Evolutionary conservation across 768 basidiomycete genomes (phyloP).

Genomic region (Suillus cothurnatus): DNA sequence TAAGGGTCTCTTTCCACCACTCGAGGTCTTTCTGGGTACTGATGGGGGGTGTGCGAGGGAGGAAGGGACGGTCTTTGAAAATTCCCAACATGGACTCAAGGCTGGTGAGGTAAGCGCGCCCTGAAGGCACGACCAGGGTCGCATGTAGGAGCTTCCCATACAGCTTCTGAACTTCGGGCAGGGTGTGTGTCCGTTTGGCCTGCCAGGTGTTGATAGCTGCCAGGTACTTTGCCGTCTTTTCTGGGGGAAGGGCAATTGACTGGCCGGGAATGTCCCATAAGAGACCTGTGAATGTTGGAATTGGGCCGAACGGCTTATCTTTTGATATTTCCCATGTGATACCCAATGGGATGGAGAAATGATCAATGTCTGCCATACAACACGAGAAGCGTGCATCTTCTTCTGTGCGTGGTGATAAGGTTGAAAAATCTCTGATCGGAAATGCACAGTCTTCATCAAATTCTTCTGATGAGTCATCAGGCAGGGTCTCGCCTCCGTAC

Average conservation of each 20-base stretch:
- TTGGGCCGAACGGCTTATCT: too few relatives aligned
- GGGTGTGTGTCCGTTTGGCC: too few relatives aligned
- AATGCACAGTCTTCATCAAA: conserved; percentile 35
- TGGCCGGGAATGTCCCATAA: too few relatives aligned
- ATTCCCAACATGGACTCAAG: conserved; percentile 27
- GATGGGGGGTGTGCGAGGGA: conserved; percentile 25
- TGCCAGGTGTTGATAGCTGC: too few relatives aligned
- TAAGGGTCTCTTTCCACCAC: conserved; percentile 39
- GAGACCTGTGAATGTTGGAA: too few relatives aligned
- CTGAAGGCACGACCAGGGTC: conserved; percentile 30
- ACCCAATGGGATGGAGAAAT: too few relatives aligned
- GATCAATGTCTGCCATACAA: too few relatives aligned
- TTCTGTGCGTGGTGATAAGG: background rate
- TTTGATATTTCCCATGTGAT: too few relatives aligned
- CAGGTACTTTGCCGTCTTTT: too few relatives aligned
- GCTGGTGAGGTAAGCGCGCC: conserved; percentile 41
- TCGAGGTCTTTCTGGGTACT: conserved; percentile 25
- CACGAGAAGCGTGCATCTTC: too few relatives aligned
- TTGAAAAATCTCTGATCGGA: conserved; percentile 25
- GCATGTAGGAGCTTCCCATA: conserved; percentile 45
- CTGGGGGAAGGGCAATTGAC: too few relatives aligned
- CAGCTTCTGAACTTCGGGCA: conserved; percentile 34
- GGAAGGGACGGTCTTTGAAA: conserved; percentile 27
- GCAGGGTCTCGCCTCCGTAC: conserved; percentile 25
- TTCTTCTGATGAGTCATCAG: conserved; percentile 24